Evolutionary conservation across 805 yeast genomes (phyloP).

Genomic region (Lipomyces starkeyi): DNA sequence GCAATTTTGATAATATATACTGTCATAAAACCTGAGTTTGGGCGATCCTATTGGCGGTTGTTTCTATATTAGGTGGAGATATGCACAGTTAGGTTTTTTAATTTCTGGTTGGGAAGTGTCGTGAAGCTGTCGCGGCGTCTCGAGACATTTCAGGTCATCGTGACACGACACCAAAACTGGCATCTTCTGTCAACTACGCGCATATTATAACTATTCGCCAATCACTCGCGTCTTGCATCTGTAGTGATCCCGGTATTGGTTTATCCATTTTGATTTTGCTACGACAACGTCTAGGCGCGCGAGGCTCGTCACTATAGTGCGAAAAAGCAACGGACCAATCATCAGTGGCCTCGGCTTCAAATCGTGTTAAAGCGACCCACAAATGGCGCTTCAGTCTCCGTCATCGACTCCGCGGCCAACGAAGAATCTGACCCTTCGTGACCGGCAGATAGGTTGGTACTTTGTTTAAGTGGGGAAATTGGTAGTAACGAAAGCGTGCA

Average conservation of each 20-base stretch:
- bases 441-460: constrained; percentile 36
- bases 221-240: neutral
- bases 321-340: neutral
- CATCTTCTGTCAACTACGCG: neutral
- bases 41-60: neutral
- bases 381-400: constrained; percentile 18
- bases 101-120: too few relatives aligned
- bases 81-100: too few relatives aligned
- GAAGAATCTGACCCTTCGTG: constrained; percentile 31
- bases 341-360: neutral
- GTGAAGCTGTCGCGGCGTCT: too few relatives aligned
- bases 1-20: neutral
- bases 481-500: constrained; percentile 9
- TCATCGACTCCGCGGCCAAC: constrained; percentile 11
- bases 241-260: neutral
- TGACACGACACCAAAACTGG: neutral
- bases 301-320: neutral
- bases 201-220: neutral
- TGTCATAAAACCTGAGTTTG: neutral
- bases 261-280: neutral
- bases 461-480: neutral
- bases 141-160: too few relatives aligned
- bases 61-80: too few relatives aligned
- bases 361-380: neutral
- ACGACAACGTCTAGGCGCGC: neutral